phyloP scores from a whole-genome alignment of 176 grass and related monocot genomes.

The Aegilops longissima region DNA sequence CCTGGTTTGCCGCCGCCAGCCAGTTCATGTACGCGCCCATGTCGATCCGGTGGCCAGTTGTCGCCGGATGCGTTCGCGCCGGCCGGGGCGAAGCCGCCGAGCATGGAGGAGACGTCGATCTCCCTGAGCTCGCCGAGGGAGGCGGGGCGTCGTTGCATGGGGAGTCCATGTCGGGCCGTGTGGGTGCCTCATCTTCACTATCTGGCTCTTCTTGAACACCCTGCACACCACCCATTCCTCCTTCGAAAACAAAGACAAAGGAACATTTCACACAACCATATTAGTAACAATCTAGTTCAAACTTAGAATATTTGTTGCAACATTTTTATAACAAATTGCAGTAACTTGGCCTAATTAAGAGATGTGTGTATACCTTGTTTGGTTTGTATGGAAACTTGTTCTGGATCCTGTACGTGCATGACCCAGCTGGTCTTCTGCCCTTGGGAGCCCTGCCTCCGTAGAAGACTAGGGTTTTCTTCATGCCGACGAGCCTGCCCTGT shows the following conservation, averaged over 20 bases:
- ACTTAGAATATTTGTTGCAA: background rate
- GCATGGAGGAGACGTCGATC: conserved; percentile 68
- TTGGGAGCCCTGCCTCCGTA: conserved; percentile 76
- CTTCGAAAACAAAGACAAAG: background rate
- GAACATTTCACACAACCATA: background rate
- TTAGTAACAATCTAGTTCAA: background rate
- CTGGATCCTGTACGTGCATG: conserved; percentile 83
- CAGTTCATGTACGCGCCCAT: conserved; percentile 72
- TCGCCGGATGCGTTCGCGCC: conserved; percentile 26
- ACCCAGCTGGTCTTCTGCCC: conserved; percentile 86
- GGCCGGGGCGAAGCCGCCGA: conserved; percentile 38
- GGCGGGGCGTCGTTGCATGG: conserved; percentile 43
- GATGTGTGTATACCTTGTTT: conserved; percentile 35
- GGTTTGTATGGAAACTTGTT: conserved; percentile 80
- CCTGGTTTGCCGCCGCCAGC: conserved; percentile 55
- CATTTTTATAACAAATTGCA: background rate
- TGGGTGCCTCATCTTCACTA: conserved; percentile 42
- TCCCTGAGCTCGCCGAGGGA: conserved; percentile 67
- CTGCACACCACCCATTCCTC: conserved; percentile 88
- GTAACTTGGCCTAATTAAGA: background rate
- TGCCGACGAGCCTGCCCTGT: conserved; percentile 58
- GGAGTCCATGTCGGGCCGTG: conserved; percentile 41
- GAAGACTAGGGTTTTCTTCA: conserved; percentile 93
- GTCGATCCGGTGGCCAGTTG: conserved; percentile 46
- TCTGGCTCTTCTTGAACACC: conserved; percentile 75